These are phyloP conservation scores for Kodamaea fukazawae DNA, from an alignment of 805 yeast genomes.

Conservation along the genomic window DNA sequence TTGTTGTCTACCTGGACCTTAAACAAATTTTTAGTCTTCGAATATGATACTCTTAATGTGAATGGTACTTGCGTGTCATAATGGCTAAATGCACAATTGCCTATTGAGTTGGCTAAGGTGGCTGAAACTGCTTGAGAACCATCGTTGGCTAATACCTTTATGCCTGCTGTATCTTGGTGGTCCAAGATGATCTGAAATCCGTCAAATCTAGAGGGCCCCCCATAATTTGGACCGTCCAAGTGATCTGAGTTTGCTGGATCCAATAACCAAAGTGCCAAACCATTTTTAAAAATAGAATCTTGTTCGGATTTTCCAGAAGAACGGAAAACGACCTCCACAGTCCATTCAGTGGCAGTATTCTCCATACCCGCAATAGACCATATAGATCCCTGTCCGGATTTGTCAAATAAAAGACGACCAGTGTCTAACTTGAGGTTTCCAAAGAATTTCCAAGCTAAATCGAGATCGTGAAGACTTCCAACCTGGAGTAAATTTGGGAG, in stretches of 20 bases:
- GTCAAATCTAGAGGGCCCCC: slow-evolving; percentile 54
- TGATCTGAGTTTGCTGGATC: slow-evolving; percentile 22
- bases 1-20: slow-evolving; percentile 73
- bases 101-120: slow-evolving; percentile 39
- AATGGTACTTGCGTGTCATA: slow-evolving; percentile 71
- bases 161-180: slow-evolving; percentile 45
- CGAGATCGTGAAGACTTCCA: slow-evolving; percentile 21
- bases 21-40: slow-evolving; percentile 41
- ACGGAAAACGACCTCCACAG: slow-evolving; percentile 62
- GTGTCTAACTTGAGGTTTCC: slow-evolving; percentile 39
- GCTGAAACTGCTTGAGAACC: slow-evolving; percentile 41
- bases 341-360: slow-evolving; percentile 40
- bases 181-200: slow-evolving; percentile 66
- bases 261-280: slow-evolving; percentile 58
- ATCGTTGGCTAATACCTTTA: slow-evolving; percentile 61
- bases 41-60: slow-evolving; percentile 63
- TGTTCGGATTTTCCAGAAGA: slow-evolving; percentile 44
- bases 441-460: slow-evolving; percentile 26
- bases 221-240: slow-evolving; percentile 39
- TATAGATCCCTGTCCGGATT: slow-evolving; percentile 40
- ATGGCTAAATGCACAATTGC: slow-evolving; percentile 56
- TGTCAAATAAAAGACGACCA: slow-evolving; percentile 47
- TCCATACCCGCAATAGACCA: slow-evolving; percentile 37
- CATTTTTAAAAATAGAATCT: slow-evolving; percentile 42
- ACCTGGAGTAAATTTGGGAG: slow-evolving; percentile 35